These are phyloP conservation scores for Rhododendron kiyosumense DNA, from an alignment of 148 eudicot species.

Conservation along the genomic window DNA sequence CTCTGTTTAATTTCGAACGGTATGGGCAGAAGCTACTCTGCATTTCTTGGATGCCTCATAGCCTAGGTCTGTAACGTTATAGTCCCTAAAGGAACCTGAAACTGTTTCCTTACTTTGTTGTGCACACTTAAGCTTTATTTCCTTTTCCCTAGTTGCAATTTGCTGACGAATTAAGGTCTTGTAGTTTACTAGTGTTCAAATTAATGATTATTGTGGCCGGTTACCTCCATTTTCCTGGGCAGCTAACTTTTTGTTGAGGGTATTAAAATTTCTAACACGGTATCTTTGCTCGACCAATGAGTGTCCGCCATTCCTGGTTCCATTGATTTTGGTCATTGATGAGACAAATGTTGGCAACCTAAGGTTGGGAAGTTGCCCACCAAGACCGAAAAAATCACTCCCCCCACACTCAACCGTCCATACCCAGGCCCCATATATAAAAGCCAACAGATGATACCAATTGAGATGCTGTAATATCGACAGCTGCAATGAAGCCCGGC, in stretches of 20 bases:
- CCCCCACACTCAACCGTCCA: too few relatives aligned
- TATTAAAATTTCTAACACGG: constrained; percentile 22
- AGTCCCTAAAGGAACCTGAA: constrained; percentile 25
- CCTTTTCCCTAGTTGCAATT: constrained; percentile 54
- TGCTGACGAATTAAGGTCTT: constrained; percentile 53
- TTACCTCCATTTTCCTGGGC: constrained; percentile 27
- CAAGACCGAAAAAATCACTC: too few relatives aligned
- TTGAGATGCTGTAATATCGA: too few relatives aligned
- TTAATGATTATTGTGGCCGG: constrained; percentile 24
- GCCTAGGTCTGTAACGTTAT: constrained; percentile 16
- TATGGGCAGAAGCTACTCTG: constrained; percentile 18
- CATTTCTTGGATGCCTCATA: constrained; percentile 20
- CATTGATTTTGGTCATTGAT: constrained; percentile 32
- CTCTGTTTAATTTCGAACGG: constrained; percentile 21
- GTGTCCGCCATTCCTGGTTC: constrained; percentile 26
- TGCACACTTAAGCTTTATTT: constrained; percentile 45
- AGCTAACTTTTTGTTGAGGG: constrained; percentile 17
- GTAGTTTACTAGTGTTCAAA: constrained; percentile 35
- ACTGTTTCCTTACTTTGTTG: constrained; percentile 31
- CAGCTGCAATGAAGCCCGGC: too few relatives aligned
- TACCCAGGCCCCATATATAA: too few relatives aligned
- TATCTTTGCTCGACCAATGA: constrained; percentile 22
- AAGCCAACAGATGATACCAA: too few relatives aligned
- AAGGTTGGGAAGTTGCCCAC: too few relatives aligned
- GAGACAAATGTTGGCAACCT: constrained; percentile 16